These are phyloP conservation scores for Aspergillus aculeatus DNA, from an alignment of 2,329 filamentous ascomycete species.

Conservation along the genomic window DNA sequence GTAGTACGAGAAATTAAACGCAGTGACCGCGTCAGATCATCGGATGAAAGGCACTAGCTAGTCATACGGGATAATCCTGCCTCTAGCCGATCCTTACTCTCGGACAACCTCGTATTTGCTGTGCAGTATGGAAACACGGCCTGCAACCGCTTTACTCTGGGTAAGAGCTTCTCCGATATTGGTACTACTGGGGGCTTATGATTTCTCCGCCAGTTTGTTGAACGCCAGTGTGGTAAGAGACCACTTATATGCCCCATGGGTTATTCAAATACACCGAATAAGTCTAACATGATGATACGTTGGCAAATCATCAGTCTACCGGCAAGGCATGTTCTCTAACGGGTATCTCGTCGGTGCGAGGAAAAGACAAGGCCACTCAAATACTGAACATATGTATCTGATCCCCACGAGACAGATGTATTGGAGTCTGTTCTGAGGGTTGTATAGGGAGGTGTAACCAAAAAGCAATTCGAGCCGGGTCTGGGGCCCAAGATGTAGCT, in stretches of 20 bases:
- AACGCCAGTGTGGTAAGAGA: neutral
- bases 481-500: neutral
- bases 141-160: neutral
- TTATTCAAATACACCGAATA: neutral
- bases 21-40: no score
- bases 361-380: slow-evolving; percentile 7
- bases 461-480: neutral
- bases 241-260: neutral
- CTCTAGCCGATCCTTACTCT: no score
- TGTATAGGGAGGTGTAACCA: neutral
- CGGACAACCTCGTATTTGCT: neutral
- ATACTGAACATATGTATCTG: slow-evolving; percentile 3
- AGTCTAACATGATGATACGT: neutral
- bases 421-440: neutral
- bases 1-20: no score
- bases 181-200: neutral
- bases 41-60: no score
- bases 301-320: neutral
- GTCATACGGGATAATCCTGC: no score
- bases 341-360: slow-evolving; percentile 11
- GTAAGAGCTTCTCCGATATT: neutral
- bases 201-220: neutral
- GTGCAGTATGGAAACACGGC: neutral
- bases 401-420: neutral
- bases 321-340: slow-evolving; percentile 13